phyloP scores from a whole-genome alignment of 2,329 filamentous ascomycete genomes.

The Clonostachys rhizophaga region DNA sequence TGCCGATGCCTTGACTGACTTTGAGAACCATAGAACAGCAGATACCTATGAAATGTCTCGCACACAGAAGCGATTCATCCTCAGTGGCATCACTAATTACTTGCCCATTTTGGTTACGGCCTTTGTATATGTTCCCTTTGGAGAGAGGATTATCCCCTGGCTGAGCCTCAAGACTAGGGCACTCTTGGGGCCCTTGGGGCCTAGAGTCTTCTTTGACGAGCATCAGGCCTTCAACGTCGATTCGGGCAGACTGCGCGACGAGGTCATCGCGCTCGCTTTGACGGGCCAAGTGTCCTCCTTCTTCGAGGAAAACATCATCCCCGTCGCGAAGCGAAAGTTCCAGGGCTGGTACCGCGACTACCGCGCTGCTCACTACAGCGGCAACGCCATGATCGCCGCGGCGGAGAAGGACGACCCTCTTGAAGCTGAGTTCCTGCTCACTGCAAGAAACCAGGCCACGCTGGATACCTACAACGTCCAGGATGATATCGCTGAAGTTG shows the following conservation, averaged over 20 bases:
- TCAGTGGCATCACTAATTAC: slow-evolving; percentile 80
- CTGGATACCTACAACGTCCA: slow-evolving; percentile 69
- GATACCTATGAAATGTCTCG: slow-evolving; percentile 64
- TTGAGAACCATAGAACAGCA: slow-evolving; percentile 71
- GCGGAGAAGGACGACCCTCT: slow-evolving; percentile 50
- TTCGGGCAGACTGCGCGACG: slow-evolving; percentile 59
- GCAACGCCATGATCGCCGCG: slow-evolving; percentile 38
- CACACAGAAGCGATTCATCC: slow-evolving; percentile 69
- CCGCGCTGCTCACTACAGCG: slow-evolving; percentile 19
- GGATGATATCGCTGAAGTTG: slow-evolving; percentile 68
- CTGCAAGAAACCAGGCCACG: slow-evolving; percentile 62
- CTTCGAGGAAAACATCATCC: slow-evolving; percentile 67
- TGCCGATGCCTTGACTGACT: slow-evolving; percentile 60
- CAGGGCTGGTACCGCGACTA: slow-evolving; percentile 39
- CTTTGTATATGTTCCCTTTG: slow-evolving; percentile 76
- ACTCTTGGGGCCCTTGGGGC: background rate
- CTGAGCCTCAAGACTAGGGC: slow-evolving; percentile 22
- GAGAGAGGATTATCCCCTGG: slow-evolving; percentile 60
- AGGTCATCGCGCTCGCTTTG: slow-evolving; percentile 72
- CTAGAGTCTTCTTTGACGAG: background rate
- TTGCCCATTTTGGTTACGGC: slow-evolving; percentile 71
- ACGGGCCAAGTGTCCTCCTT: slow-evolving; percentile 69
- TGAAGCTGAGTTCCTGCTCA: slow-evolving; percentile 58
- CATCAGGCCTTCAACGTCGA: slow-evolving; percentile 53
- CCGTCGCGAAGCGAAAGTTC: slow-evolving; percentile 59